These are phyloP conservation scores for Samsoniella hepiali DNA, from an alignment of 2,329 filamentous ascomycete genomes.

Conservation along the genomic window DNA sequence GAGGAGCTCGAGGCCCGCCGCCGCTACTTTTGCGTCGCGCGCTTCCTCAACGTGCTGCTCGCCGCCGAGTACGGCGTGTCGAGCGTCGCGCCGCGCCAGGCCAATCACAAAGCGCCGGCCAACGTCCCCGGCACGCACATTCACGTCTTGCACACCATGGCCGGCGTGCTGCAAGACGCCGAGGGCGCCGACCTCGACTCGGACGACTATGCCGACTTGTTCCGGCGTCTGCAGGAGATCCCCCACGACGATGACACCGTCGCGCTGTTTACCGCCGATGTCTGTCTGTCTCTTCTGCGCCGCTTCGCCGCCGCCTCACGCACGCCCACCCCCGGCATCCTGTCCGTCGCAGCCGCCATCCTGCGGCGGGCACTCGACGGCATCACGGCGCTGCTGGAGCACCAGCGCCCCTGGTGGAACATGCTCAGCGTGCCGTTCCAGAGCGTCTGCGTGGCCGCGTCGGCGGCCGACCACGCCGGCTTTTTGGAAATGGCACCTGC, in stretches of 20 bases:
- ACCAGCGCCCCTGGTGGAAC: slow-evolving; percentile 20
- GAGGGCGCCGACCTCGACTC: slow-evolving; percentile 15
- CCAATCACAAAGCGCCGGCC: neutral
- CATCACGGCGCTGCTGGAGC: neutral
- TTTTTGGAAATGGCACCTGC: slow-evolving; percentile 17
- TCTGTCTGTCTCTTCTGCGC: slow-evolving; percentile 20
- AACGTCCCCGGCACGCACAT: slow-evolving; percentile 6
- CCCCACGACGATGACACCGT: neutral
- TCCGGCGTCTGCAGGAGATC: slow-evolving; percentile 1
- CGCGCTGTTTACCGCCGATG: slow-evolving; percentile 18
- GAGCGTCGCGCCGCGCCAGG: slow-evolving; percentile 7
- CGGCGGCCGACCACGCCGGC: slow-evolving; percentile 13
- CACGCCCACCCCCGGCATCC: neutral
- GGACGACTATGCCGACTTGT: neutral
- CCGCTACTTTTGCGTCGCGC: slow-evolving; percentile 20
- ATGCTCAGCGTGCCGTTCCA: slow-evolving; percentile 21
- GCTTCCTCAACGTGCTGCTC: slow-evolving; percentile 21
- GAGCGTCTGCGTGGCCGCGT: slow-evolving; percentile 18
- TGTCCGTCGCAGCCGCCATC: neutral
- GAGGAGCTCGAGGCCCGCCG: slow-evolving; percentile 19
- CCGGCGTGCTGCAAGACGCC: slow-evolving; percentile 5
- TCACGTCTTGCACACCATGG: slow-evolving; percentile 1
- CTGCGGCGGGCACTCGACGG: slow-evolving; percentile 11
- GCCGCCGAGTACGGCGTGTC: slow-evolving; percentile 21
- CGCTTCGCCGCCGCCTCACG: slow-evolving; percentile 1